Evolutionary conservation across 495 filamentous ascomycete species (phyloP).

Genomic region (Talaromyces nanjingensis): DNA sequence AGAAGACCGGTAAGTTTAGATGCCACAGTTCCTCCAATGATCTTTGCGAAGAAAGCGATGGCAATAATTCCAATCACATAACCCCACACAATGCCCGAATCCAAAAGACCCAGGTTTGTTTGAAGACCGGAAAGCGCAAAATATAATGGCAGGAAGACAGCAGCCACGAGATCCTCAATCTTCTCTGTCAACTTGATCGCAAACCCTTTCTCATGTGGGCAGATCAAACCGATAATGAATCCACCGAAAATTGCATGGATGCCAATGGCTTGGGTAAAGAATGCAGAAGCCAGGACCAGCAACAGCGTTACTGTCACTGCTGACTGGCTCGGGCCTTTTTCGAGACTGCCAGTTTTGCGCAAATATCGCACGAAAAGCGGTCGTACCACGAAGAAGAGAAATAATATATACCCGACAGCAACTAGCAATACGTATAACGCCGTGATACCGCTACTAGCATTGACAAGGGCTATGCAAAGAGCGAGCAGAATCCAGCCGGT

Average conservation of each 20-base stretch:
- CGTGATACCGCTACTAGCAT: conserved; percentile 75
- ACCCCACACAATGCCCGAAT: conserved; percentile 80
- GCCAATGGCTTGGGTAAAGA: conserved; percentile 93
- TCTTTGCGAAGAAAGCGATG: conserved; percentile 81
- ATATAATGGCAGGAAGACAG: conserved; percentile 90
- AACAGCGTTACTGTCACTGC: conserved; percentile 80
- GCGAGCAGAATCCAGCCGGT: conserved; percentile 92
- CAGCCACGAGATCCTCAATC: conserved; percentile 83
- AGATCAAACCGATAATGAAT: conserved; percentile 85
- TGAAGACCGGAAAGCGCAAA: conserved; percentile 88
- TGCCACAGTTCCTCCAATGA: conserved; percentile 76
- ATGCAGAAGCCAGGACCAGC: conserved; percentile 73
- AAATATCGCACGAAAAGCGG: conserved; percentile 75
- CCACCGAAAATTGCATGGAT: conserved; percentile 86
- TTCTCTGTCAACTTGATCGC: conserved; percentile 94
- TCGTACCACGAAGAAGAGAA: conserved; percentile 68
- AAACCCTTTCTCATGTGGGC: conserved; percentile 91
- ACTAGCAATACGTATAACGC: conserved; percentile 82
- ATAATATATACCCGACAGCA: conserved; percentile 67
- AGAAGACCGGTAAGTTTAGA: conserved; percentile 70
- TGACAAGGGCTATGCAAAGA: conserved; percentile 89
- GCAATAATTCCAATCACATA: conserved; percentile 83
- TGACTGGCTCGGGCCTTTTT: conserved; percentile 85
- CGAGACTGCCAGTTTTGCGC: conserved; percentile 63
- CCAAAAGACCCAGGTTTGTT: conserved; percentile 81